Evolutionary conservation across 768 basidiomycete species (phyloP).

Genomic region (Pulveroboletus sp.): DNA sequence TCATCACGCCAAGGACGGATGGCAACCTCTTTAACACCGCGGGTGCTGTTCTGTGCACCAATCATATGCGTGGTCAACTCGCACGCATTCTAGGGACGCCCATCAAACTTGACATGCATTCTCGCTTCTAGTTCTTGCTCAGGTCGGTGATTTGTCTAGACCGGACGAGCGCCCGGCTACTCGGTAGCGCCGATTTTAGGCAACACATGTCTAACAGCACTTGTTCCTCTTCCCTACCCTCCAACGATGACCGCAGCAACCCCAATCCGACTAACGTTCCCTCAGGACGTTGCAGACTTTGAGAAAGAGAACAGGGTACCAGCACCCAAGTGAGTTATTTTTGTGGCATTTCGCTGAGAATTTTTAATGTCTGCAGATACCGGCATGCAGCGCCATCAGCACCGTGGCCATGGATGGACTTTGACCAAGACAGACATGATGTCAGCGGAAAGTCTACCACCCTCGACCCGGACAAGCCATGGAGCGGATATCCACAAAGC

Average conservation of each 20-base stretch:
- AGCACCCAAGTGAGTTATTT: constrained; percentile 21
- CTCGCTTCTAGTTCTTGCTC: background rate
- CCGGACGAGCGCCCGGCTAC: background rate
- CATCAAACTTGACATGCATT: background rate
- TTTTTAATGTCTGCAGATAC: constrained; percentile 28
- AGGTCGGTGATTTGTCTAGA: background rate
- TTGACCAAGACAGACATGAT: constrained; percentile 21
- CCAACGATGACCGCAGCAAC: constrained; percentile 14
- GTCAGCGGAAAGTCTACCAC: constrained; percentile 11
- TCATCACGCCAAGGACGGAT: too few relatives aligned
- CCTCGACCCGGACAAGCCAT: constrained; percentile 9
- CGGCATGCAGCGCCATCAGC: constrained; percentile 38
- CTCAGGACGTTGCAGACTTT: constrained; percentile 15
- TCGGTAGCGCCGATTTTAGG: constrained; percentile 3
- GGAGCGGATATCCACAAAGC: constrained; percentile 46
- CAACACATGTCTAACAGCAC: constrained; percentile 1
- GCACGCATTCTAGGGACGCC: constrained; percentile 5
- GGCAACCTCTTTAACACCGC: constrained; percentile 1
- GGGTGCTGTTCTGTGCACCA: background rate
- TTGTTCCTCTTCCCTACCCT: background rate
- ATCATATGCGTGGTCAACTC: background rate
- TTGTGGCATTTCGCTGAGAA: background rate
- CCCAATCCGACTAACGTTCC: constrained; percentile 5
- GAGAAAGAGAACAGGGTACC: constrained; percentile 14
- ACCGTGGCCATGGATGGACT: constrained; percentile 43